Conservation (phyloP, 2,329 filamentous ascomycete genomes). For the Paecilomyces sp. region DNA sequence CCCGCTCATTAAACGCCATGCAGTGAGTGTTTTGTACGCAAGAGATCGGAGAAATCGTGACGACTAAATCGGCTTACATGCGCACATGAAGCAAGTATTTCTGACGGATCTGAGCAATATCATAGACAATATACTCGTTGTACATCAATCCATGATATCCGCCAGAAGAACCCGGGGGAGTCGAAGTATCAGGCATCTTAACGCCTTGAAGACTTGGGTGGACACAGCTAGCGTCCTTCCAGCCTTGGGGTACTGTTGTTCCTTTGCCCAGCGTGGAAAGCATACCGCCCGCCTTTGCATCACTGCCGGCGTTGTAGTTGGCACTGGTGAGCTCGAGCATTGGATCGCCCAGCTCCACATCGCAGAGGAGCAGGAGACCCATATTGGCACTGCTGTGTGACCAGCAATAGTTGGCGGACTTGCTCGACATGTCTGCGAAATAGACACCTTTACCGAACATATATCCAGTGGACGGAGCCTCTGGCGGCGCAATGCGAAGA, state of each 20-base stretch:
- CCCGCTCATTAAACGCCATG: not conserved
- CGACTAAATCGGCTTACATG: conserved; percentile 21
- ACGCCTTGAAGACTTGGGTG: conserved; percentile 60
- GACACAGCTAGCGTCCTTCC: conserved; percentile 68
- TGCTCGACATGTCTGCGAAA: conserved; percentile 75
- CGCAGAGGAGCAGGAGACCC: conserved; percentile 72
- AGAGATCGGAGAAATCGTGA: not conserved
- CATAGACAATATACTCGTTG: conserved; percentile 45
- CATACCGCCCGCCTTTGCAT: conserved; percentile 54
- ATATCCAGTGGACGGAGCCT: conserved; percentile 72
- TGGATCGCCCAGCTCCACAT: conserved; percentile 72
- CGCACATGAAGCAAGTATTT: conserved; percentile 37
- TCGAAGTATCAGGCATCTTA: conserved; percentile 46
- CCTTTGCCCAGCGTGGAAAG: conserved; percentile 68
- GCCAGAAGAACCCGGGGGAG: not conserved
- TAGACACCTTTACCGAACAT: conserved; percentile 93
- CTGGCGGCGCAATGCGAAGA: conserved; percentile 72
- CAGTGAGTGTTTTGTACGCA: not conserved
- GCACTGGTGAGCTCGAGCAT: conserved; percentile 56
- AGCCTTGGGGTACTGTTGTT: conserved; percentile 53
- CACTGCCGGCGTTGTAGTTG: conserved; percentile 57
- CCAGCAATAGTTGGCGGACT: conserved; percentile 72
- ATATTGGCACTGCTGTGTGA: conserved; percentile 56
- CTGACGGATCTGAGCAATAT: conserved; percentile 41
- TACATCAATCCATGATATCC: conserved; percentile 16